Conservation (phyloP, 1,139 yeast species). For the Oligophagozyma castellii region DNA sequence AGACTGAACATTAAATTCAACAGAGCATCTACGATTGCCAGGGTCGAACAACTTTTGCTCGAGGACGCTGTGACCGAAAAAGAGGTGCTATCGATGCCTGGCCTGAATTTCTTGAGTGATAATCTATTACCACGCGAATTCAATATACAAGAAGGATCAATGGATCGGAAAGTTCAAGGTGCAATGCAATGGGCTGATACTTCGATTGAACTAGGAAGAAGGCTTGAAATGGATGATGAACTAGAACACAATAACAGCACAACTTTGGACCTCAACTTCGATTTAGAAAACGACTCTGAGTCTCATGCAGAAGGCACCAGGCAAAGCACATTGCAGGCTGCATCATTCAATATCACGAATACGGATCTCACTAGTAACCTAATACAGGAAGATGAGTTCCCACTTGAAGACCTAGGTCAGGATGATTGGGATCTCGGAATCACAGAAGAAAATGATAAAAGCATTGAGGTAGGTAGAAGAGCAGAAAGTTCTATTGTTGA, state of each 20-base stretch:
- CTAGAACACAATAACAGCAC: constrained; percentile 12
- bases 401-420: constrained; percentile 8
- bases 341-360: constrained; percentile 4
- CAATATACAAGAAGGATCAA: constrained; percentile 11
- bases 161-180: constrained; percentile 21
- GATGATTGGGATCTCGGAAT: constrained; percentile 7
- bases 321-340: constrained; percentile 27
- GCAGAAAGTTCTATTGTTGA: constrained; percentile 4
- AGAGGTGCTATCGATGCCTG: constrained; percentile 57
- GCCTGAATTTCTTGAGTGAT: constrained; percentile 33
- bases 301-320: constrained; percentile 38
- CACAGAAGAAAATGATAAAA: constrained; percentile 27
- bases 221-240: constrained; percentile 29
- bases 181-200: constrained; percentile 21
- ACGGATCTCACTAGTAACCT: constrained; percentile 4
- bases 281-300: constrained; percentile 9
- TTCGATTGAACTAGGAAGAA: constrained; percentile 24
- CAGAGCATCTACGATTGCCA: constrained; percentile 38
- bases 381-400: constrained; percentile 9
- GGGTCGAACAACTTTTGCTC: constrained; percentile 44
- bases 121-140: constrained; percentile 8
- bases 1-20: constrained; percentile 25
- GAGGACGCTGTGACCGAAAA: constrained; percentile 70
- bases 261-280: constrained; percentile 23
- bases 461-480: constrained; percentile 33